Evolutionary conservation across 2,329 filamentous ascomycete genomes (phyloP).

Genomic region (Clonostachys solani): DNA sequence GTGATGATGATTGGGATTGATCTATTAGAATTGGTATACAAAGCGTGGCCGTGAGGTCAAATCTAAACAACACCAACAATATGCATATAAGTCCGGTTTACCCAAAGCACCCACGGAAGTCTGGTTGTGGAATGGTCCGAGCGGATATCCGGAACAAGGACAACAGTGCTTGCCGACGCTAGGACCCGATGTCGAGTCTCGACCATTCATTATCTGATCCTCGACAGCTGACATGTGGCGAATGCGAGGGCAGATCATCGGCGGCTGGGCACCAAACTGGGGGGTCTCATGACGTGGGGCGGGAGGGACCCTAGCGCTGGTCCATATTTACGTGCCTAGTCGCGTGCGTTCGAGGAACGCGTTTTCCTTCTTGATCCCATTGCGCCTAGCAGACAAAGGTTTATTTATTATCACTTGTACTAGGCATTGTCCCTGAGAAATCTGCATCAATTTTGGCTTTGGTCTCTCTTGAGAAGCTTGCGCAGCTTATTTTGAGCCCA

Average conservation of each 20-base stretch:
- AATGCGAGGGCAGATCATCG: neutral
- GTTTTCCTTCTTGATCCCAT: neutral
- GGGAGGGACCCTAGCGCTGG: neutral
- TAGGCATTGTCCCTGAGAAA: too few relatives aligned
- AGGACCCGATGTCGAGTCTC: too few relatives aligned
- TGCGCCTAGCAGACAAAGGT: too few relatives aligned
- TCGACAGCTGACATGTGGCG: neutral
- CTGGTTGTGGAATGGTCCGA: neutral
- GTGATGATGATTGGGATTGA: constrained; percentile 60
- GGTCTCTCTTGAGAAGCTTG: too few relatives aligned
- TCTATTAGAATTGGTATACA: neutral
- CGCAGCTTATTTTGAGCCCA: too few relatives aligned
- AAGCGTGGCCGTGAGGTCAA: too few relatives aligned
- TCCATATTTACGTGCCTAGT: neutral
- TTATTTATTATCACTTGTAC: too few relatives aligned
- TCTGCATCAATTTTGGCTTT: too few relatives aligned
- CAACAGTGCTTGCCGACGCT: too few relatives aligned
- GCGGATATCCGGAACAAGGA: too few relatives aligned
- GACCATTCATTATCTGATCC: neutral
- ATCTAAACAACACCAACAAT: neutral
- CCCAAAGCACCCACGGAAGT: neutral
- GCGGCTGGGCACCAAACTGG: neutral
- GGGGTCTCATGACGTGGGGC: neutral
- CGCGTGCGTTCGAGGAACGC: neutral
- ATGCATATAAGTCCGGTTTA: neutral